phyloP scores from a whole-genome alignment of 768 basidiomycete genomes.

The Wakefieldia striispora region DNA sequence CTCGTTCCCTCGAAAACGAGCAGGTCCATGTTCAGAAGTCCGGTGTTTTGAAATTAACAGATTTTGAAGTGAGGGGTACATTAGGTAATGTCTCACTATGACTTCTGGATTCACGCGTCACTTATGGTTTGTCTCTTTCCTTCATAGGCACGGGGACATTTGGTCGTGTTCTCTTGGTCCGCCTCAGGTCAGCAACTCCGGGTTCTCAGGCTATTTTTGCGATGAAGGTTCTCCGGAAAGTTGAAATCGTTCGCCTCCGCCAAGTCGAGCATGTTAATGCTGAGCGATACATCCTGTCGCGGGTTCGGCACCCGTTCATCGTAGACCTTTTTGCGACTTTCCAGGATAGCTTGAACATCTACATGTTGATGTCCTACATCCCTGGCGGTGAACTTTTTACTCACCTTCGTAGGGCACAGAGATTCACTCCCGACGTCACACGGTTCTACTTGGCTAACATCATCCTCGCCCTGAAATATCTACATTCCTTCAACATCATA shows the following conservation, averaged over 20 bases:
- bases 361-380: slow-evolving; percentile 96
- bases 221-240: slow-evolving; percentile 86
- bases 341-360: slow-evolving; percentile 94
- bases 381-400: slow-evolving; percentile 98
- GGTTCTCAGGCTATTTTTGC: slow-evolving; percentile 60
- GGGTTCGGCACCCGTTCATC: slow-evolving; percentile 91
- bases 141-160: slow-evolving; percentile 92
- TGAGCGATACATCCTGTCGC: slow-evolving; percentile 89
- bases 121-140: background rate
- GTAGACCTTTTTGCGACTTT: slow-evolving; percentile 95
- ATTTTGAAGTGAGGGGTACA: slow-evolving; percentile 80
- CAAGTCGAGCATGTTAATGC: slow-evolving; percentile 99
- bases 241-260: slow-evolving; percentile 81
- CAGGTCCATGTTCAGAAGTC: slow-evolving; percentile 56
- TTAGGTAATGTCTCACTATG: slow-evolving; percentile 48
- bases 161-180: slow-evolving; percentile 87
- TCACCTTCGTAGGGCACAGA: slow-evolving; percentile 88
- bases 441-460: slow-evolving; percentile 97
- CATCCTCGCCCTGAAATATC: slow-evolving; percentile 89
- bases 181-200: slow-evolving; percentile 56
- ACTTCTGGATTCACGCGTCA: background rate
- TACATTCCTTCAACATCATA: slow-evolving; percentile 96
- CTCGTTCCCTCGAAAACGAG: slow-evolving; percentile 67
- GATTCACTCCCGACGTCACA: slow-evolving; percentile 96
- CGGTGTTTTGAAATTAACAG: slow-evolving; percentile 61